Evolutionary conservation across 768 basidiomycete genomes (phyloP), one percentile per base, ranked within the genome.

Genomic region (Rhodosporidiobolus sp.): DNA sequence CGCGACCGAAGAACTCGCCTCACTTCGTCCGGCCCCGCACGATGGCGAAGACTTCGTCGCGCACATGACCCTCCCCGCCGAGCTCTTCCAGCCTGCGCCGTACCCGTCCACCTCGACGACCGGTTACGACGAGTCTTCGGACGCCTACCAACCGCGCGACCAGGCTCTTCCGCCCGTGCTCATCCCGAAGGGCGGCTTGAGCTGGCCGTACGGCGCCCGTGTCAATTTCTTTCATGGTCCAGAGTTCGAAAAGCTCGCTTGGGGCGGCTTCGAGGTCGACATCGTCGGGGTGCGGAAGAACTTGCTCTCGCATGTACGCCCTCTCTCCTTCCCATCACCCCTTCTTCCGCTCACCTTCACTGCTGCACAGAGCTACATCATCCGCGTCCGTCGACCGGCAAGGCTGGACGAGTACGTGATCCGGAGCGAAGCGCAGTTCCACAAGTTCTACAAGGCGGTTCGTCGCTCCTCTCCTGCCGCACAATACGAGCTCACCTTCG

Each of bases 201-300:
- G 32, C 3, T 74, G 72, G 72, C 72, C 72, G 32, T 69, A n/a
- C n/a, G 59, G 63, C 30, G 67, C 46, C 4, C 32, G 43, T 0
- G 68, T 74, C n/a, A 52, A 45, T 1, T 74, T 74, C 57, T 28
- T 60, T 16, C 45, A 46, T 0, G 68, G 59, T 9, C 65, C 55
- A 4, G 63, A 65, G 19, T 66, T 64, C 28, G 65, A 67, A 32
- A 24, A 48, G 35, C 53, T 75, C 45, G 43, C 46, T 34, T 71
- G 67, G 65, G 74, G 74, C 26, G 74, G 74, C 4, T 75, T 75
- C 54, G 74, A 71, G 54, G 65, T 52, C 3, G 74, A 75, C 35
- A 32, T 75, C 0, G 67, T 75, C 30, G 73, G 68, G 14, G 68
- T 70, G 4, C 46, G 73, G 20, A 70, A 43, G 32, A 53, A 35